These are phyloP conservation scores for Claviceps sp. DNA, from an alignment of 2,329 filamentous ascomycete species.

Conservation along the genomic window DNA sequence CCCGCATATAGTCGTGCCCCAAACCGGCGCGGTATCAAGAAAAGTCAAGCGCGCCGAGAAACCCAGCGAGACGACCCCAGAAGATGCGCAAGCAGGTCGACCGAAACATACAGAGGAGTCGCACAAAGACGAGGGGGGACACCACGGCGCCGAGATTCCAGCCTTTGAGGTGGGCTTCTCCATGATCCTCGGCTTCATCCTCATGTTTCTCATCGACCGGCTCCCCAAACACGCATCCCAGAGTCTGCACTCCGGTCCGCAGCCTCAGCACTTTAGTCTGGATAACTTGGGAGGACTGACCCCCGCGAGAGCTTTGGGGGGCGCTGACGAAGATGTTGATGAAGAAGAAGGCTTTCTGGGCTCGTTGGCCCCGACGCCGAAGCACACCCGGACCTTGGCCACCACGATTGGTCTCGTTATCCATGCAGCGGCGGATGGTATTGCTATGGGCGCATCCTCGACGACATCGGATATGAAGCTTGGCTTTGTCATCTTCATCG, in stretches of 20 bases:
- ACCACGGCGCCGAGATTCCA: conserved; percentile 33
- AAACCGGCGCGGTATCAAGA: neutral
- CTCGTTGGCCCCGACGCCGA: conserved; percentile 42
- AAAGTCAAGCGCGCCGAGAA: neutral
- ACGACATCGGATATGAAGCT: conserved; percentile 60
- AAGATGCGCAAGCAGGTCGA: conserved; percentile 2
- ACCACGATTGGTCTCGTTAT: conserved; percentile 93
- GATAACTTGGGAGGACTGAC: conserved; percentile 53
- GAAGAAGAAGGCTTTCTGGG: conserved; percentile 46
- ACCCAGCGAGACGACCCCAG: neutral
- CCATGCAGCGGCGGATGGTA: conserved; percentile 87
- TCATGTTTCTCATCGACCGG: conserved; percentile 94
- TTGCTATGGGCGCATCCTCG: conserved; percentile 85
- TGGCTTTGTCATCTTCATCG: conserved; percentile 84
- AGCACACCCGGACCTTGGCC: conserved; percentile 52
- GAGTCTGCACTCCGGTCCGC: conserved; percentile 47
- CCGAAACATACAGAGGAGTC: conserved; percentile 15
- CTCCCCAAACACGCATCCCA: conserved; percentile 61
- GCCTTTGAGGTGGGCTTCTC: conserved; percentile 74
- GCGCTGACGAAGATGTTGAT: conserved; percentile 39
- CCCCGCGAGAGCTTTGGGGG: conserved; percentile 23
- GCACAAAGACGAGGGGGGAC: conserved; percentile 16
- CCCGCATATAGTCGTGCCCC: neutral
- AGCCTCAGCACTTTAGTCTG: conserved; percentile 75
- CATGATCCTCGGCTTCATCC: conserved; percentile 74